phyloP scores from a whole-genome alignment of 805 yeast genomes.

The Nakazawaea holstii region DNA sequence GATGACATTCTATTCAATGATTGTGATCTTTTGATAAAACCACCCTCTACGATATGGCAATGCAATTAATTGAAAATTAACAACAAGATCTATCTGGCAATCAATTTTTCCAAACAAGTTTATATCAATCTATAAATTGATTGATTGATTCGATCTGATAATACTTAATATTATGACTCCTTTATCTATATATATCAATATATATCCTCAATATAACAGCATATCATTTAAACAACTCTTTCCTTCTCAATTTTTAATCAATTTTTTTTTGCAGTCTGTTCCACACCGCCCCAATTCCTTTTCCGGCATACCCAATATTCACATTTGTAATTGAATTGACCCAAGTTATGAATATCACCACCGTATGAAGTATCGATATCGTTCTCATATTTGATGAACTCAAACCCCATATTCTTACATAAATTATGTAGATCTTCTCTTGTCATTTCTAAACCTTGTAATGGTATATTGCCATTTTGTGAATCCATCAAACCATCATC shows the following conservation, averaged over 20 bases:
- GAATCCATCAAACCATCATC: conserved; percentile 27
- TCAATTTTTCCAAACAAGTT: neutral
- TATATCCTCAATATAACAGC: neutral
- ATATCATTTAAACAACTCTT: neutral
- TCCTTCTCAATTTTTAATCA: neutral
- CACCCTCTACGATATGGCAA: neutral
- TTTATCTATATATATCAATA: too few species aligned
- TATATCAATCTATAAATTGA: neutral
- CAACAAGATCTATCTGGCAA: too few species aligned
- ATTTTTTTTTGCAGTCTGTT: neutral
- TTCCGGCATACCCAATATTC: conserved; percentile 59
- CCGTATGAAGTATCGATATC: conserved; percentile 48
- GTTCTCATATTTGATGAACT: conserved; percentile 36
- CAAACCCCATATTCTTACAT: conserved; percentile 45
- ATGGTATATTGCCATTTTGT: conserved; percentile 25
- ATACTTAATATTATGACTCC: too few species aligned
- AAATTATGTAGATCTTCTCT: conserved; percentile 48
- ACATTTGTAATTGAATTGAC: conserved; percentile 53
- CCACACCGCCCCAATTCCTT: neutral
- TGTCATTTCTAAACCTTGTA: conserved; percentile 55
- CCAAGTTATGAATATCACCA: conserved; percentile 42
- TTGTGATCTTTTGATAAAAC: neutral
- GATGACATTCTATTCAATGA: neutral
- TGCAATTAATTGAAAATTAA: neutral
- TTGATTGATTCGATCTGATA: too few species aligned